phyloP scores from a whole-genome alignment of 2,329 filamentous ascomycete species.

The Fusarium pilosicola region DNA sequence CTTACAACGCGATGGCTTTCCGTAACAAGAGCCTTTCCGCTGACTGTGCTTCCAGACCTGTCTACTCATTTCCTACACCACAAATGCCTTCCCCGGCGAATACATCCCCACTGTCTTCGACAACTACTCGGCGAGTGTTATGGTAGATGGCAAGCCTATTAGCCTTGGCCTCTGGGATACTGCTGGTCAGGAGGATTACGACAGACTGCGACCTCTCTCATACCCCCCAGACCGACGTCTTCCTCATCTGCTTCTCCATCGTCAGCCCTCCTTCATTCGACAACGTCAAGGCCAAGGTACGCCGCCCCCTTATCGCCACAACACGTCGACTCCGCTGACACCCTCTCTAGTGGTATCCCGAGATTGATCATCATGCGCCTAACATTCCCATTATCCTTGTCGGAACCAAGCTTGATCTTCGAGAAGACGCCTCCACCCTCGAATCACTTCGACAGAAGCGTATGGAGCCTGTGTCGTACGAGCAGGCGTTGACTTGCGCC shows the following conservation, averaged over 20 bases:
- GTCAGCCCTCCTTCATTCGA: constrained; percentile 98
- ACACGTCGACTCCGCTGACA: constrained; percentile 18
- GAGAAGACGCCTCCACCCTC: constrained; percentile 85
- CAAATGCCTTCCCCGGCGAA: constrained; percentile 99
- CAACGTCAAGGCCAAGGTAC: constrained; percentile 98
- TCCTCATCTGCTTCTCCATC: constrained; percentile 98
- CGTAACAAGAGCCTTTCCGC: constrained; percentile 24
- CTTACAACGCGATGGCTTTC: background rate
- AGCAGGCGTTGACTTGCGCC: constrained; percentile 86
- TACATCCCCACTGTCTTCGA: constrained; percentile 99
- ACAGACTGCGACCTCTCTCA: constrained; percentile 90
- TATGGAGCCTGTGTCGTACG: constrained; percentile 97
- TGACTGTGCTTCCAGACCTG: constrained; percentile 76
- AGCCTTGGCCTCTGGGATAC: constrained; percentile 98
- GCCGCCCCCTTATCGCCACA: constrained; percentile 39
- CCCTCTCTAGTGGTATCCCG: constrained; percentile 83
- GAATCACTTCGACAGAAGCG: constrained; percentile 88
- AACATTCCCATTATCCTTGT: constrained; percentile 97
- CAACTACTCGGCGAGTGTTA: constrained; percentile 98
- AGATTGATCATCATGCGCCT: constrained; percentile 96
- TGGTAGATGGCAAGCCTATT: constrained; percentile 98
- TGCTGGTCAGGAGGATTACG: constrained; percentile 98
- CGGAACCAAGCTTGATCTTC: constrained; percentile 94
- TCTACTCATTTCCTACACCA: constrained; percentile 98
- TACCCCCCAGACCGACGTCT: constrained; percentile 99